Evolutionary conservation across 495 filamentous ascomycete species (phyloP).

Genomic region (Aspergillus haitiensis): DNA sequence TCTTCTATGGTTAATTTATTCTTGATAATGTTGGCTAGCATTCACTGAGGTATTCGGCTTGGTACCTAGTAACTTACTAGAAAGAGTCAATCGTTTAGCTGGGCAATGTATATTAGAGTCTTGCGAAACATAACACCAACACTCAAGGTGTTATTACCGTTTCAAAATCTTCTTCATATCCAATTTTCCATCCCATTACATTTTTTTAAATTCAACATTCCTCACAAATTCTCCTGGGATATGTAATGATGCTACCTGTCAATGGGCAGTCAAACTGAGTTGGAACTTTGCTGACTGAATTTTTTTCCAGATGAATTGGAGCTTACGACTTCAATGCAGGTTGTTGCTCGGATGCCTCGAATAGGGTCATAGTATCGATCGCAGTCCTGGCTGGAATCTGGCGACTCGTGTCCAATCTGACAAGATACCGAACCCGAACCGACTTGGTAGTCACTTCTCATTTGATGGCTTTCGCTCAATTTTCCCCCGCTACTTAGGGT

Average conservation of each 20-base stretch:
- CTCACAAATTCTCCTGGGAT: no score
- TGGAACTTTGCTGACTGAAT: neutral
- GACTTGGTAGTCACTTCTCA: neutral
- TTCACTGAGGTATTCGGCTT: no score
- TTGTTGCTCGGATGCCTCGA: neutral
- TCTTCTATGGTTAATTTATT: no score
- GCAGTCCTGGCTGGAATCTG: neutral
- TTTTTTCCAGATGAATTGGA: neutral
- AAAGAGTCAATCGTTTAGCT: no score
- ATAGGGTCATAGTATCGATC: neutral
- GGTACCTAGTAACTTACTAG: no score
- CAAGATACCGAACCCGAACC: neutral
- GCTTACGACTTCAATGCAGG: conserved; percentile 5
- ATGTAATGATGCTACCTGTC: neutral
- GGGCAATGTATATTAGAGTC: no score
- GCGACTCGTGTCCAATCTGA: neutral
- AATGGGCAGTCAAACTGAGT: neutral
- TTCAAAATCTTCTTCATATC: no score
- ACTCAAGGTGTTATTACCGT: no score
- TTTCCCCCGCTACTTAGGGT: neutral
- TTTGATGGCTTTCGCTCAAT: neutral
- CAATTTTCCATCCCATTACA: no score
- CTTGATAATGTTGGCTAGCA: no score
- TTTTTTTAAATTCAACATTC: no score
- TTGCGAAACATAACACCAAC: no score